Conservation (phyloP, 345 rosid species). For the Citropsis articulata region DNA sequence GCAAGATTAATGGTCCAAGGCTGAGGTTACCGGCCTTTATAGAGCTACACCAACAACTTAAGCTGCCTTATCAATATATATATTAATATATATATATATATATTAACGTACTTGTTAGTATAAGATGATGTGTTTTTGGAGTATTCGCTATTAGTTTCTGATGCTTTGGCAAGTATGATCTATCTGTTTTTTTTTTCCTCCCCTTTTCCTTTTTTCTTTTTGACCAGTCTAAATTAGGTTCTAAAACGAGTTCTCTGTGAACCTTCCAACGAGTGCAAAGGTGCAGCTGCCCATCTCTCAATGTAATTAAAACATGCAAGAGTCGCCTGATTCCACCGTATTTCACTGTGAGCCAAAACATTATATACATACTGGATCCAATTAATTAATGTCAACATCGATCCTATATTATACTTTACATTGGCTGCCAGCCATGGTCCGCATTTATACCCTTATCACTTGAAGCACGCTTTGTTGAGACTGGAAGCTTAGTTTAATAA, state of each 20-base stretch:
- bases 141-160: neutral
- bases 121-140: neutral
- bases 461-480: conserved; percentile 36
- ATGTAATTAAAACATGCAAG: neutral
- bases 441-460: conserved; percentile 35
- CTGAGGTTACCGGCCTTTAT: neutral
- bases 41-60: neutral
- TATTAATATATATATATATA: no score
- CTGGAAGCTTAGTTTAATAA: neutral
- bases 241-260: neutral
- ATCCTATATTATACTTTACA: neutral
- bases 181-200: no score
- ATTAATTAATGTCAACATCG: neutral
- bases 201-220: neutral
- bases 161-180: neutral
- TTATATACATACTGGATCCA: no score
- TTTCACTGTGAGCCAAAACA: neutral
- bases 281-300: neutral
- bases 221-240: neutral
- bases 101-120: no score
- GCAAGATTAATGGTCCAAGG: neutral
- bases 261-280: neutral
- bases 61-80: no score
- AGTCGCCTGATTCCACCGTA: neutral
- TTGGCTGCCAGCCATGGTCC: conserved; percentile 26